Evolutionary conservation across 2,329 filamentous ascomycete genomes (phyloP), one percentile per base, ranked within the genome.

Genomic region (Fusarium brachygibbosum): DNA sequence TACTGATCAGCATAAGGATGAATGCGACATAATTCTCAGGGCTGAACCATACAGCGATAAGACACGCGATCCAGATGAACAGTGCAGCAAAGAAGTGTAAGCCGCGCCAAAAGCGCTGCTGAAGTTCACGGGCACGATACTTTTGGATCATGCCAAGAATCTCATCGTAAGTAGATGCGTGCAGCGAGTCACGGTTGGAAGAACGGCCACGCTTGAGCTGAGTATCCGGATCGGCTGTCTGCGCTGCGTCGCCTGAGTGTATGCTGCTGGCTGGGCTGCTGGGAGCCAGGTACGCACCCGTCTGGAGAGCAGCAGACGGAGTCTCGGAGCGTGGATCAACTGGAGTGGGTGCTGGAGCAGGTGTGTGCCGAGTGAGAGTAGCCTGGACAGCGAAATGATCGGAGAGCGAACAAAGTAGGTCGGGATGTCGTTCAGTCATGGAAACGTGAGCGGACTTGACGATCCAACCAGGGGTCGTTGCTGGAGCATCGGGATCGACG

Each of bases 331-430:
- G 63, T 38, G 61, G 51, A 25, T 72, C 67, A 21, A 52, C 37
- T 21, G 66, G 50, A 12, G 46, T 49, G 29, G 69, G 52, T 12
- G 73, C 46, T 41, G 66, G 46, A 21, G 76, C 64, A 31, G 79
- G 74, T 3, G 76, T 76, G 69, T 85, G 82, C 14, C 86, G 84
- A 6, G 82, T 80, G 12, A 98, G 84, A 0, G 93, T 94, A 8
- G 93, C 90, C 77, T 95, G 91, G 54, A 98, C 91, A 23, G 93
- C 94, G 78, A 98, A 98, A 78, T 98, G 96, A 76, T 99, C 95
- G 73, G 94, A 98, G 28, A 98, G 85, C 2, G 93, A 97, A 81
- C 94, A 97, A 66, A 89, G 86, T 2, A 98, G 84, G 2, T 87
- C 88, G 0, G 94, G 93, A 79, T 98, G 94, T 12, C 93, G 90